Evolutionary conservation across 495 filamentous ascomycete genomes (phyloP).

Genomic region (Neurospora sp.): DNA sequence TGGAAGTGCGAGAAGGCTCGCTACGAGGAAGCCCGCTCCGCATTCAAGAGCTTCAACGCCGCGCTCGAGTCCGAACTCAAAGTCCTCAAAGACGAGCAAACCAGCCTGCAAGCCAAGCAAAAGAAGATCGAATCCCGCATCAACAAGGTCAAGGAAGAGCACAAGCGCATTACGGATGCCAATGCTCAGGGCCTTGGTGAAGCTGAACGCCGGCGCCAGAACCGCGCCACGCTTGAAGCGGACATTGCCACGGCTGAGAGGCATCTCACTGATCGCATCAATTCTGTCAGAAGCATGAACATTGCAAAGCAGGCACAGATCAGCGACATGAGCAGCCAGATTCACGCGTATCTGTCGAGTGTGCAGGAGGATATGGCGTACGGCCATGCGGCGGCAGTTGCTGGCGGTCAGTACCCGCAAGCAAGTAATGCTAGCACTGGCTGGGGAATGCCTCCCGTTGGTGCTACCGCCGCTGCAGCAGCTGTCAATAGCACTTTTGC

Average conservation of each 20-base stretch:
- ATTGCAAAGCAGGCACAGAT: slow-evolving; percentile 32
- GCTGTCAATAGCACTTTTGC: neutral
- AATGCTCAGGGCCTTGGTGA: slow-evolving; percentile 68
- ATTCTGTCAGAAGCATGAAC: slow-evolving; percentile 24
- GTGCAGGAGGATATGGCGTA: slow-evolving; percentile 23
- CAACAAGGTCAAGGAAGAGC: slow-evolving; percentile 66
- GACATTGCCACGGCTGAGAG: slow-evolving; percentile 52
- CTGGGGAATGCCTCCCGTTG: slow-evolving; percentile 9
- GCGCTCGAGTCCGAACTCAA: slow-evolving; percentile 55
- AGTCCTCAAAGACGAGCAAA: slow-evolving; percentile 55
- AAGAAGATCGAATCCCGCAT: slow-evolving; percentile 70
- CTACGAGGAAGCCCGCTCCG: slow-evolving; percentile 49
- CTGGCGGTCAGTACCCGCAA: neutral
- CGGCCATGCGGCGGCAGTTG: slow-evolving; percentile 12
- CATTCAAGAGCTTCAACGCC: slow-evolving; percentile 51
- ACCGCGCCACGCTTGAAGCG: slow-evolving; percentile 53
- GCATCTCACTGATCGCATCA: slow-evolving; percentile 28
- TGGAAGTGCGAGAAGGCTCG: slow-evolving; percentile 56
- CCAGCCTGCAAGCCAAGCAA: slow-evolving; percentile 56
- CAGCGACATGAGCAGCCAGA: slow-evolving; percentile 25
- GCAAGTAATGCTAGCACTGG: neutral
- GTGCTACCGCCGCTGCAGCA: slow-evolving; percentile 1
- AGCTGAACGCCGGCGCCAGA: slow-evolving; percentile 58
- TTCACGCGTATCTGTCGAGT: slow-evolving; percentile 30
- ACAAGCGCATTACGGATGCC: slow-evolving; percentile 64